These are phyloP conservation scores for Funneliformis mosseae DNA, from an alignment of 192 early-diverging fungal genomes.

Conservation along the genomic window DNA sequence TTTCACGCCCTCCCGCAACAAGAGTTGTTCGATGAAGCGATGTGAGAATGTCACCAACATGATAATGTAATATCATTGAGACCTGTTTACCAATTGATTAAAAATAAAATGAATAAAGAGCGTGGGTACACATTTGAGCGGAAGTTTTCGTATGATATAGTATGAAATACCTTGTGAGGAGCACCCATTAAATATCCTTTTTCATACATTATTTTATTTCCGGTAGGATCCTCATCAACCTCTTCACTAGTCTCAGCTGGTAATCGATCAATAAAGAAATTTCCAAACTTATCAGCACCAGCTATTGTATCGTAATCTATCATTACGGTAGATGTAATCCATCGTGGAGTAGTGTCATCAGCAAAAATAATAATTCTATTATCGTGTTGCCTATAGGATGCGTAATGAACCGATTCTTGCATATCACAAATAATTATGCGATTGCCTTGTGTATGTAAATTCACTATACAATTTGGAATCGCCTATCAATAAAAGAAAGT, in stretches of 20 bases:
- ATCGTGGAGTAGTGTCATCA: constrained; percentile 89
- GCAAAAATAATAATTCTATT: constrained; percentile 90
- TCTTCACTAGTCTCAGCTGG: constrained; percentile 64
- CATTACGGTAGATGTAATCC: constrained; percentile 77
- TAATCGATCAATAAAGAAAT: constrained; percentile 79
- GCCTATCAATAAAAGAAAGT: constrained; percentile 37
- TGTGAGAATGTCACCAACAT: constrained; percentile 86
- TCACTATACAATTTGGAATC: constrained; percentile 75
- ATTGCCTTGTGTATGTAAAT: constrained; percentile 75
- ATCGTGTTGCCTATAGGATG: constrained; percentile 67
- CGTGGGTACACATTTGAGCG: neutral
- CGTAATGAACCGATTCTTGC: constrained; percentile 86
- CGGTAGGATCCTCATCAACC: constrained; percentile 88
- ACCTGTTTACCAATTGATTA: constrained; percentile 45
- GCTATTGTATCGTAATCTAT: constrained; percentile 93
- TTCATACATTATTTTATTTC: constrained; percentile 78
- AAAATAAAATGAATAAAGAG: constrained; percentile 30
- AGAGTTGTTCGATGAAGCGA: constrained; percentile 77
- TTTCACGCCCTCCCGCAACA: constrained; percentile 82
- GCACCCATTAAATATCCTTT: constrained; percentile 83
- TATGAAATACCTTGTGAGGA: constrained; percentile 69
- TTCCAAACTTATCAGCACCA: constrained; percentile 97
- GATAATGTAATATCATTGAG: constrained; percentile 73
- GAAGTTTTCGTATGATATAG: neutral
- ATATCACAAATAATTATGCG: constrained; percentile 86